Evolutionary conservation across 495 filamentous ascomycete genomes (phyloP), one percentile per base, ranked within the genome.

Genomic region (Beverwykella pulmonaria): DNA sequence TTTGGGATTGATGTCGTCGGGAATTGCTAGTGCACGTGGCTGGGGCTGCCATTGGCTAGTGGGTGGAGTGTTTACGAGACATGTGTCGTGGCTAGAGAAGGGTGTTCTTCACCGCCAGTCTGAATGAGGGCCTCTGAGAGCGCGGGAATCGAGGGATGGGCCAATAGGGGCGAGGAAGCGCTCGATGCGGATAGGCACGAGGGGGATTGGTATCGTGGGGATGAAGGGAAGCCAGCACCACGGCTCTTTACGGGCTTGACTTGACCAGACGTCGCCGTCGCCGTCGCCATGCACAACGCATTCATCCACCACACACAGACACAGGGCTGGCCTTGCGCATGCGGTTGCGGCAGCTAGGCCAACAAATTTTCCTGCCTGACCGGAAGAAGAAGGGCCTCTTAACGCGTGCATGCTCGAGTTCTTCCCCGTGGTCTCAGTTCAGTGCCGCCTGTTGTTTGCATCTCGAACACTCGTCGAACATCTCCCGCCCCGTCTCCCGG

Each of bases 271-370:
- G n/a, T n/a, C n/a, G n/a, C n/a, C n/a, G n/a, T n/a, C n/a, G n/a
- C n/a, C 9, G 46, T 15, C 29, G 46, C 59, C 55, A 65, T 49
- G 57, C 49, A 53, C 56, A 36, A 49, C 57, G 63, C 63, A 61
- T 61, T 57, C 34, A 50, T 48, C 36, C 22, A 22, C 25, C 50
- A 47, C 36, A 49, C 22, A 53, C 36, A 57, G 22, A 53, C 44
- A 47, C 47, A 29, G 47, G 23, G 44, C 44, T n/a, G 26, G 27
- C 62, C 30, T 4, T 53, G 63, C 55, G 53, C 55, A 53, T 66
- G 63, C 63, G 60, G 64, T 57, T 32, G 62, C 68, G 62, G 68
- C 61, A 70, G 50, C 66, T 69, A 65, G 63, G 57, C 62, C 64
- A 65, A 70, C 68, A 70, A 63, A 70, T 47, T 66, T 67, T 70